Evolutionary conservation across 148 eudicot genomes (phyloP).

Genomic region (Vaccinium vitisidaea): DNA sequence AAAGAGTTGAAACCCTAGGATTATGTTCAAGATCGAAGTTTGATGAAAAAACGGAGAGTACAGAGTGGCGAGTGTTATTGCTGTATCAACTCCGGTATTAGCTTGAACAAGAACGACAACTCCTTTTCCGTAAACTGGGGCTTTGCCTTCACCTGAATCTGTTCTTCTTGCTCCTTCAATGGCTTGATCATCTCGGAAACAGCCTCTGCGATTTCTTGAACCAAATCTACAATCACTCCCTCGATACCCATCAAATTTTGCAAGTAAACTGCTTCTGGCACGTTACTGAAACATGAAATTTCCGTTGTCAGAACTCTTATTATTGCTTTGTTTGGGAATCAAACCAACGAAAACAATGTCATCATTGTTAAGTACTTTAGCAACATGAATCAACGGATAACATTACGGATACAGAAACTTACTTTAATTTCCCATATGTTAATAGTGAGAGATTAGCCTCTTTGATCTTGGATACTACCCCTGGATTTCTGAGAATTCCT

Average conservation of each 20-base stretch:
- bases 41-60: background rate
- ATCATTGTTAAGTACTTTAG: background rate
- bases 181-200: constrained; percentile 35
- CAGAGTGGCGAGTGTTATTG: constrained; percentile 13
- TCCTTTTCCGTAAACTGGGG: constrained; percentile 44
- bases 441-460: constrained; percentile 62
- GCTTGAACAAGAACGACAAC: constrained; percentile 46
- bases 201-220: constrained; percentile 54
- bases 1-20: background rate
- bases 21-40: background rate
- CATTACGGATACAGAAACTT: constrained; percentile 18
- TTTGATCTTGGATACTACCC: constrained; percentile 59
- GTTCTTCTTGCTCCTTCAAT: constrained; percentile 10
- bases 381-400: background rate
- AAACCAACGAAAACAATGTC: background rate
- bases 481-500: constrained; percentile 73
- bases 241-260: constrained; percentile 72
- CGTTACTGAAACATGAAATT: constrained; percentile 36
- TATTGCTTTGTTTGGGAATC: background rate
- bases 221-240: constrained; percentile 74
- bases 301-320: background rate
- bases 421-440: constrained; percentile 81
- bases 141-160: constrained; percentile 18
- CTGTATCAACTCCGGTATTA: constrained; percentile 37
- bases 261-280: constrained; percentile 71